A percentile compares a stretch with the other conserved stretches of the same genome.
Evolutionary conservation across 192 early-diverging fungal species (phyloP).

Genomic region (Backusella mclennaniae): DNA sequence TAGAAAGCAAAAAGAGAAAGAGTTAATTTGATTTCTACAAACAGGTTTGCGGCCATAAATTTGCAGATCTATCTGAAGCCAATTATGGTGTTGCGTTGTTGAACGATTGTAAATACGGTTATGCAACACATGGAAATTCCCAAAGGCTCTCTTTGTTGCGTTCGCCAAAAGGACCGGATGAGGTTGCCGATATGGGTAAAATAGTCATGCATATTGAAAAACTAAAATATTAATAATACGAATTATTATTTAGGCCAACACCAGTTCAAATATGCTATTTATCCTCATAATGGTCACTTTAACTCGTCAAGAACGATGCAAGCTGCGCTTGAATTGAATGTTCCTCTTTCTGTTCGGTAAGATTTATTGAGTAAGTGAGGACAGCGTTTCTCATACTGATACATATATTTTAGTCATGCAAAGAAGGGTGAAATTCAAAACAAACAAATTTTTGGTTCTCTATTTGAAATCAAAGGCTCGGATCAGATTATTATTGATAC

Average conservation of each 20-base stretch:
- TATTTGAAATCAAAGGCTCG: constrained; percentile 40
- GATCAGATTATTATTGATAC: constrained; percentile 87
- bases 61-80: constrained; percentile 91
- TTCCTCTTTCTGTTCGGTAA: constrained; percentile 63
- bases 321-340: constrained; percentile 90
- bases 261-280: constrained; percentile 86
- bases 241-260: constrained; percentile 64
- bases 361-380: neutral
- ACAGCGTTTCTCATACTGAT: neutral
- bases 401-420: neutral
- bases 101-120: constrained; percentile 98
- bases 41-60: constrained; percentile 96
- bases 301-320: constrained; percentile 80
- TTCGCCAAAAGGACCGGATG: constrained; percentile 82
- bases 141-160: constrained; percentile 86
- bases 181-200: constrained; percentile 62
- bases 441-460: neutral
- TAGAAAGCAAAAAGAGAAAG: constrained; percentile 43
- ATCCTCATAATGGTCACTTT: constrained; percentile 84
- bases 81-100: constrained; percentile 93
- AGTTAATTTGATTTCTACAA: neutral
- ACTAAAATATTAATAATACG: neutral
- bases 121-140: constrained; percentile 77
- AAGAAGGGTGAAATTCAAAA: constrained; percentile 4
- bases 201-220: neutral